phyloP scores from a whole-genome alignment of 352 stramenopile genomes.

The Saprolegnia parasitica region DNA sequence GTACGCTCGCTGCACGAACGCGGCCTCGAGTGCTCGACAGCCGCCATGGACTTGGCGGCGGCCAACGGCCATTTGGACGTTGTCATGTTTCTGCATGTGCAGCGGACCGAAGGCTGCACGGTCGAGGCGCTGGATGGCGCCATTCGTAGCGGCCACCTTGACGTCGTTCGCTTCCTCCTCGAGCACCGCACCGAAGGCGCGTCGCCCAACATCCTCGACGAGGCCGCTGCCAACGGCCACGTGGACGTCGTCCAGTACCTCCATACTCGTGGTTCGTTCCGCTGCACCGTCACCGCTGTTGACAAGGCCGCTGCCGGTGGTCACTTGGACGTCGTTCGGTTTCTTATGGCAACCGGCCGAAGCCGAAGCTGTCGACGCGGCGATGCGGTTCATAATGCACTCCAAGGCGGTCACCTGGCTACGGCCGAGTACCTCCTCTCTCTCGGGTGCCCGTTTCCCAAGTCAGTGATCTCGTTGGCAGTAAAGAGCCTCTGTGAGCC shows the following conservation, averaged over 20 bases:
- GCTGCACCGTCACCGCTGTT: conserved; percentile 23
- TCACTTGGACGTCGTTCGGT: conserved; percentile 32
- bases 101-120: conserved; percentile 20
- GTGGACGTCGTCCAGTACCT: conserved; percentile 20
- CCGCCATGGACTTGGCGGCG: too few species aligned
- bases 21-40: conserved; percentile 32
- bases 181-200: conserved; percentile 30
- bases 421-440: too few species aligned
- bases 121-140: conserved; percentile 37
- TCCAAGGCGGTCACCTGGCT: too few species aligned
- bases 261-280: conserved; percentile 9
- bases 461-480: too few species aligned
- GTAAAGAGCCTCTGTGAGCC: too few species aligned
- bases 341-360: conserved; percentile 7
- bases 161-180: conserved; percentile 31
- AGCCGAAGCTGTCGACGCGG: not conserved
- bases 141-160: conserved; percentile 39
- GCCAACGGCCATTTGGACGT: too few species aligned
- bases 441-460: too few species aligned
- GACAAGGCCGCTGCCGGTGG: conserved; percentile 32
- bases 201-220: conserved; percentile 31
- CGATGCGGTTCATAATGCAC: too few species aligned
- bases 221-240: conserved; percentile 29
- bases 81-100: too few species aligned
- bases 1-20: conserved; percentile 24